phyloP scores from a whole-genome alignment of 2,329 filamentous ascomycete species.

The Cytospora mali region DNA sequence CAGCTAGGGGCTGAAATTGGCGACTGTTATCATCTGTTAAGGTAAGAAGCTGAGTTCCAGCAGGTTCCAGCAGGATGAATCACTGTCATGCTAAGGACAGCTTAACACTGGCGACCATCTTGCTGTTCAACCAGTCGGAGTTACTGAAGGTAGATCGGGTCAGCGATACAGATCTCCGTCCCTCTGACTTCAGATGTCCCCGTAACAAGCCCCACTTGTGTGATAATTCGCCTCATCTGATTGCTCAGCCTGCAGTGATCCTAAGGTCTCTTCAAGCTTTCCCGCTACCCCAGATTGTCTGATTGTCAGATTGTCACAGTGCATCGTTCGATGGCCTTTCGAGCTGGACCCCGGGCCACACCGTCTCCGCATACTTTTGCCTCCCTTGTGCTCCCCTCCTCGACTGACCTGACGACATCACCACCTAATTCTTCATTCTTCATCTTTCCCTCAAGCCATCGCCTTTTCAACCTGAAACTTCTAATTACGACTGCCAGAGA shows the following conservation, averaged over 20 bases:
- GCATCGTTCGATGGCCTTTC: conserved; percentile 25
- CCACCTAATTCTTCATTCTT: conserved; percentile 13
- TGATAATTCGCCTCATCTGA: conserved; percentile 26
- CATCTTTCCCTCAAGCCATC: background rate
- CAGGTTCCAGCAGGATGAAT: background rate
- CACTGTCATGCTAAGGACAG: background rate
- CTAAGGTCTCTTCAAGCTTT: conserved; percentile 10
- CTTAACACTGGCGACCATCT: background rate
- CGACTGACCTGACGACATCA: conserved; percentile 27
- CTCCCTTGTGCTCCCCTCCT: conserved; percentile 19
- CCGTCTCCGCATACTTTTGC: conserved; percentile 22
- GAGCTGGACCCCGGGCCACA: background rate
- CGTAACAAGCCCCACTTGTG: conserved; percentile 18
- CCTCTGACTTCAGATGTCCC: background rate
- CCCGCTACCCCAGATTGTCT: conserved; percentile 28
- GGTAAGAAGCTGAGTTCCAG: background rate
- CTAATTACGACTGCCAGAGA: conserved; percentile 5
- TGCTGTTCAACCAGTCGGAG: too few relatives aligned
- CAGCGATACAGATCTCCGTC: too few relatives aligned
- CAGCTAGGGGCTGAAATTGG: background rate
- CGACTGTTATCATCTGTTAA: background rate
- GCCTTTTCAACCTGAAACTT: conserved; percentile 15
- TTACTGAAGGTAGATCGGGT: too few relatives aligned
- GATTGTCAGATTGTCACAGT: conserved; percentile 18
- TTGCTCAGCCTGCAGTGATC: conserved; percentile 4